phyloP scores from a whole-genome alignment of 2,329 filamentous ascomycete species.

The Penicillium concentricum region DNA sequence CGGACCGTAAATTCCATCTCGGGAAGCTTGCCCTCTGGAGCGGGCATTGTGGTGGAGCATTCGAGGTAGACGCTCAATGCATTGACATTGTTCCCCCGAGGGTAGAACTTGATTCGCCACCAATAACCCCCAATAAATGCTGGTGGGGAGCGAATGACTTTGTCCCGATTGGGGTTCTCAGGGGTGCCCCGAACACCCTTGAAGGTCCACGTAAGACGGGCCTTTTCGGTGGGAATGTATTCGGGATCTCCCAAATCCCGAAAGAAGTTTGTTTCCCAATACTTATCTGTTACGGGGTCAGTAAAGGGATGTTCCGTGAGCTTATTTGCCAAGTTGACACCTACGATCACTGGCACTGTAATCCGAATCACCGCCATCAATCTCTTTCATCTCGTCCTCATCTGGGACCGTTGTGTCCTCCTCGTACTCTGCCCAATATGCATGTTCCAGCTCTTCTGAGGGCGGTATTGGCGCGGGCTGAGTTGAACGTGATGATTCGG shows the following conservation, averaged over 20 bases:
- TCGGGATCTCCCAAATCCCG: slow-evolving; percentile 58
- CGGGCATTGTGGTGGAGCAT: slow-evolving; percentile 53
- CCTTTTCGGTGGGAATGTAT: slow-evolving; percentile 52
- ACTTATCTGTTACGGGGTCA: slow-evolving; percentile 41
- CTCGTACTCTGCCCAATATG: slow-evolving; percentile 54
- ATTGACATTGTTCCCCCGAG: slow-evolving; percentile 58
- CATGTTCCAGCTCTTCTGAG: slow-evolving; percentile 32
- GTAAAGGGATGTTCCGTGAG: neutral
- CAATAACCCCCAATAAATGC: slow-evolving; percentile 59
- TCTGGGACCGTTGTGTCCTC: slow-evolving; percentile 58
- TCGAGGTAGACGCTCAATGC: slow-evolving; percentile 62
- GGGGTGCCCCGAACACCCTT: slow-evolving; percentile 60
- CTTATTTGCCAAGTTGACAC: slow-evolving; percentile 14
- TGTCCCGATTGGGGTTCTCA: slow-evolving; percentile 58
- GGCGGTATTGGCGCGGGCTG: slow-evolving; percentile 14
- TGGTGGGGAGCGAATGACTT: slow-evolving; percentile 58
- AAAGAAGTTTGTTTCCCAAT: slow-evolving; percentile 60
- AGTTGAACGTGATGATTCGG: slow-evolving; percentile 14
- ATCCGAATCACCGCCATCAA: slow-evolving; percentile 51
- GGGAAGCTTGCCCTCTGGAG: slow-evolving; percentile 35
- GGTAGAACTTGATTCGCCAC: slow-evolving; percentile 67
- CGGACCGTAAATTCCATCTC: slow-evolving; percentile 44
- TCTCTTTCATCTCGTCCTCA: slow-evolving; percentile 59
- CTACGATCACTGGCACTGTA: slow-evolving; percentile 56
- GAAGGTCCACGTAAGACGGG: slow-evolving; percentile 59